Percentiles rank a stretch among this genome's conserved stretches.
phyloP scores from a whole-genome alignment of 2,329 filamentous ascomycete species.

The Lachnellula subtilissima region DNA sequence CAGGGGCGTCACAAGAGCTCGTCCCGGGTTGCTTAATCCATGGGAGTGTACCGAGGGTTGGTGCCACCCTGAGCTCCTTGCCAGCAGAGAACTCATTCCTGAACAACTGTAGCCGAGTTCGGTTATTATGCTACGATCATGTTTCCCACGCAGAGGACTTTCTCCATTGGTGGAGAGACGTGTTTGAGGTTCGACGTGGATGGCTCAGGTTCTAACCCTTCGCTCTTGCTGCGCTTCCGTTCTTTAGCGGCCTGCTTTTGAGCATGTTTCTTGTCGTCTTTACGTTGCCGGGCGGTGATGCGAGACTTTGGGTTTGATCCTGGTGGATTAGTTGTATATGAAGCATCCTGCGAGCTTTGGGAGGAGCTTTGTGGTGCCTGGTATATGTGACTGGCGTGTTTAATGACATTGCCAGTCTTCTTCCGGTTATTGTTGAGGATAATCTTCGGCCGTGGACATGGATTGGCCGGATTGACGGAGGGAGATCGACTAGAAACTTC shows the following conservation, averaged over 20 bases:
- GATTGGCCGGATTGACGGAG: not conserved
- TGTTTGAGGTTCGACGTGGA: not conserved
- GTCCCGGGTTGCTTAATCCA: too few species aligned
- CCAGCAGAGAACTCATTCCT: too few species aligned
- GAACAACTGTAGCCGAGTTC: too few species aligned
- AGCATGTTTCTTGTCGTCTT: slow-evolving; percentile 4
- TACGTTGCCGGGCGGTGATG: slow-evolving; percentile 1
- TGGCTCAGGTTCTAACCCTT: not conserved
- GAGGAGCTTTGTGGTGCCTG: too few species aligned
- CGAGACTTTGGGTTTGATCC: not conserved
- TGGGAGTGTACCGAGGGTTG: too few species aligned
- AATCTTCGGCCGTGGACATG: slow-evolving; percentile 1
- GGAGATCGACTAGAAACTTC: slow-evolving; percentile 3
- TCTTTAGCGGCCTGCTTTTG: slow-evolving; percentile 5
- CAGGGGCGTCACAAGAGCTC: too few species aligned
- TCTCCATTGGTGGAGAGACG: not conserved
- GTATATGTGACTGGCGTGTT: not conserved
- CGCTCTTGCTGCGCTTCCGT: slow-evolving; percentile 1
- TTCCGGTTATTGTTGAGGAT: slow-evolving; percentile 3
- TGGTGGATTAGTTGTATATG: not conserved
- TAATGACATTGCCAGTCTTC: not conserved
- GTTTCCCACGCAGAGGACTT: too few species aligned
- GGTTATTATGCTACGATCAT: too few species aligned
- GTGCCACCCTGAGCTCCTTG: too few species aligned
- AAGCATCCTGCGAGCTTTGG: not conserved